Evolutionary conservation across 306 rosid species (phyloP).

Genomic region (Trifolium pratense): DNA sequence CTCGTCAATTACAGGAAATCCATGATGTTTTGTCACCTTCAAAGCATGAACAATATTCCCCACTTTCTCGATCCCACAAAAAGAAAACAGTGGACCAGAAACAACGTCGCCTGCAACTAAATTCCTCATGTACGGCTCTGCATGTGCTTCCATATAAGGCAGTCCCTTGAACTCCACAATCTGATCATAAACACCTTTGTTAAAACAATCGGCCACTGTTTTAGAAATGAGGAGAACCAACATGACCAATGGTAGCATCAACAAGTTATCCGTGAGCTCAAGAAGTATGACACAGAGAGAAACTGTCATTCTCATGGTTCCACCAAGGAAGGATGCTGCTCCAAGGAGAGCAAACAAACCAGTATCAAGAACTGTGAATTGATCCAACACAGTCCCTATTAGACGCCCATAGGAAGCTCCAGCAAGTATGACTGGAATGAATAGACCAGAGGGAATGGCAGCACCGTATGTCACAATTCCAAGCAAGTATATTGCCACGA

Average conservation of each 20-base stretch:
- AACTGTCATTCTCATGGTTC: conserved; percentile 95
- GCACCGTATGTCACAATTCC: conserved; percentile 84
- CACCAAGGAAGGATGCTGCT: conserved; percentile 88
- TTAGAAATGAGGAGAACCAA: conserved; percentile 77
- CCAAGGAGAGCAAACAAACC: conserved; percentile 80
- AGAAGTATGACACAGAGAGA: conserved; percentile 83
- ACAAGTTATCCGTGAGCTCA: conserved; percentile 76
- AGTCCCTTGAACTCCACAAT: conserved; percentile 70
- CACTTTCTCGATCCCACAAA: conserved; percentile 77
- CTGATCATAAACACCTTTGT: conserved; percentile 83
- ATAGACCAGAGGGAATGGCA: conserved; percentile 90
- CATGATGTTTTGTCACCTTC: conserved; percentile 58
- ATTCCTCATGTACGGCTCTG: conserved; percentile 77
- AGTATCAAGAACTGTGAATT: conserved; percentile 56
- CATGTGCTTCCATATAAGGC: conserved; percentile 79
- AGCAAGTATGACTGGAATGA: conserved; percentile 85
- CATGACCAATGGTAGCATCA: conserved; percentile 79
- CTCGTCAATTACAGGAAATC: conserved; percentile 80
- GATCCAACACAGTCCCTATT: conserved; percentile 58
- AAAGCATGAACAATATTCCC: conserved; percentile 58
- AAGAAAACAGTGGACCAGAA: conserved; percentile 68
- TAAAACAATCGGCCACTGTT: conserved; percentile 73
- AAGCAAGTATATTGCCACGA: conserved; percentile 58
- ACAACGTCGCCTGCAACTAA: conserved; percentile 75
- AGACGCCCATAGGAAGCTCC: conserved; percentile 89